Evolutionary conservation across 345 rosid genomes (phyloP), one percentile per base, ranked within the genome.

Genomic region (Salix brachista): DNA sequence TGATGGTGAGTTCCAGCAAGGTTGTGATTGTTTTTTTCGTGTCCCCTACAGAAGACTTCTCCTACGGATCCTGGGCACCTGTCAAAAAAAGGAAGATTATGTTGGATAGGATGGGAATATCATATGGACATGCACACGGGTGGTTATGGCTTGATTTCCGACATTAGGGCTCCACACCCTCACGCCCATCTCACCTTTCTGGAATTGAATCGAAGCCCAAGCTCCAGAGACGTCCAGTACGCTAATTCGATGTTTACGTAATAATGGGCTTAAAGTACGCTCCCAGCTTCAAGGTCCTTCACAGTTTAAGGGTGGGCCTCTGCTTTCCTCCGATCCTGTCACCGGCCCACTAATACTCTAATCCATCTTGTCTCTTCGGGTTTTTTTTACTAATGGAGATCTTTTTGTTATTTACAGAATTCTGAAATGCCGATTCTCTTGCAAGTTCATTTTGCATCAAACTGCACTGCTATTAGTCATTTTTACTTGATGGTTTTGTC

Each of bases 101-200:
- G 76, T 8, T 37, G 39, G 66, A 75, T 69, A 50, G 73, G 78
- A 80, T 76, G 56, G 71, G n/a, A 7, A 75, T 42, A 36, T 36
- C 13, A 78, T 69, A 28, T 54, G 75, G 69, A 79, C 83, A 79
- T 79, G 82, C 85, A 83, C 85, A 83, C 83, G 85, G 75, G 86
- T 75, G 78, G 76, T 21, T 0, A 67, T 67, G 70, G 70, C 72
- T 64, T 73, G 25, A 72, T 60, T 41, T 50, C 82, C 72, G 66
- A 81, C 84, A 81, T 34, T 19, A 48, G 65, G 84, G 85, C 77
- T 80, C 88, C 88, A 75, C 80, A 10, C 69, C 77, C 54, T 44
- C 58, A 8, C 74, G 18, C 44, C 50, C 42, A 6, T 46, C 64
- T 8, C 48, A 41, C 44, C 26, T n/a, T 56, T 3, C 28, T 56